Evolutionary conservation across 139 green algal genomes (phyloP), one percentile per base, ranked within the genome.

Genomic region (Micromonas commoda): DNA sequence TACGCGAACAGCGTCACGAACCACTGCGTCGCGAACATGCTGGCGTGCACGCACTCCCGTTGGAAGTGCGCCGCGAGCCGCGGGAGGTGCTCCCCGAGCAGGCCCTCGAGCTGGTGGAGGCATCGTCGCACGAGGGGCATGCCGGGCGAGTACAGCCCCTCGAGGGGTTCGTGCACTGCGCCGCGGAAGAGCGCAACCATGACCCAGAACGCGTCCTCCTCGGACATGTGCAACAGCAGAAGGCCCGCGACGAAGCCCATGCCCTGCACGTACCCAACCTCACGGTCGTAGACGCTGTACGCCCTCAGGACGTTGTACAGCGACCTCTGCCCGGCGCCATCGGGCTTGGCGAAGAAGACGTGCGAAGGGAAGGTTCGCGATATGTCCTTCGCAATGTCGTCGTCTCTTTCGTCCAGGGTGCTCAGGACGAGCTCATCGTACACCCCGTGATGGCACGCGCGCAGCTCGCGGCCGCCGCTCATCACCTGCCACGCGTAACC

Each of bases 1-100:
- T 96, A 96, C 6, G 89, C 83, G 80, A 92, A 96, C 3, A 93
- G 76, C 26, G 91, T 96, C 80, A 94, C 92, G 86, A 96, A 96
- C 91, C 91, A 96, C 83, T 95, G 88, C 28, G 81, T 89, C 78
- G 83, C 89, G 78, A 87, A 96, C 88, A 96, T 92, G 71, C 72
- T 19, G 21, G 16, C 73, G 23, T 28, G 80, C 73, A 32, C 24
- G 28, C 67, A 31, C 20, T 21, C 20, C 26, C 70, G 23, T 77
- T 32, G 70, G 19, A 20, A 77, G 24, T 73, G 28, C 20, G 64
- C 24, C 20, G 24, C 24, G 24, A 23, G 26, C 64, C 21, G 64
- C 26, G 81, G 34, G 74, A 69, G 87, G 87, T 96, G n/a, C n/a
- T n/a, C n/a, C n/a, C n/a, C n/a, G n/a, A n/a, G n/a, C n/a, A n/a